Percentiles rank a stretch among this genome's conserved stretches.
Evolutionary conservation across 805 yeast genomes (phyloP).

Genomic region (Nakazawaea wickerhamii): DNA sequence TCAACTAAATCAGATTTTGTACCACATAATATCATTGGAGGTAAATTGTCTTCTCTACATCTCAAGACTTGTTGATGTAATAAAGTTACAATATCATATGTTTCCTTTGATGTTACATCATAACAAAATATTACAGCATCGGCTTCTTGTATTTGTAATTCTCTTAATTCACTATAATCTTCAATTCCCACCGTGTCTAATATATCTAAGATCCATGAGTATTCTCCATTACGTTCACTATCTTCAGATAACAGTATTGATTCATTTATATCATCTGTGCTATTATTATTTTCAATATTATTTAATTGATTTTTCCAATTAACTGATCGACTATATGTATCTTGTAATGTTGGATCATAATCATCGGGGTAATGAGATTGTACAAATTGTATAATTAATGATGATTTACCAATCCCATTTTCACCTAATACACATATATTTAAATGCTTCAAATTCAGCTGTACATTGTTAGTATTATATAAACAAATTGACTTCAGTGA

Average conservation of each 20-base stretch:
- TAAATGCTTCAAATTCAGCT: conserved; percentile 10
- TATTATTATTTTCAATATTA: too few relatives aligned
- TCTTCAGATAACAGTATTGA: neutral
- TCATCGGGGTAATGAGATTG: conserved; percentile 19
- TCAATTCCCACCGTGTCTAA: conserved; percentile 91
- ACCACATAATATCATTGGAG: conserved; percentile 55
- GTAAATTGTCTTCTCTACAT: conserved; percentile 47
- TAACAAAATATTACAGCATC: conserved; percentile 48
- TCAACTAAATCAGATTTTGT: conserved; percentile 72
- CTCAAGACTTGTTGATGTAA: conserved; percentile 64
- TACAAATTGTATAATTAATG: conserved; percentile 20
- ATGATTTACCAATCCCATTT: conserved; percentile 27
- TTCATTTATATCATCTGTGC: neutral
- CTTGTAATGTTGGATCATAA: conserved; percentile 24
- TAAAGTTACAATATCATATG: conserved; percentile 30
- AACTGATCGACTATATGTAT: conserved; percentile 18
- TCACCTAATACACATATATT: conserved; percentile 27
- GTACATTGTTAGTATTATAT: neutral
- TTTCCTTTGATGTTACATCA: conserved; percentile 43
- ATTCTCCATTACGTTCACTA: conserved; percentile 20
- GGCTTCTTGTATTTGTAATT: conserved; percentile 22
- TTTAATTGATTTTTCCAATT: neutral
- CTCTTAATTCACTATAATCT: conserved; percentile 28
- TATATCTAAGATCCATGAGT: conserved; percentile 34
- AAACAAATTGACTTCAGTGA: neutral